A percentile compares a stretch with the other conserved stretches of the same genome.
phyloP scores from a whole-genome alignment of 2,329 filamentous ascomycete genomes.

The Dichotomopilus funicola region DNA sequence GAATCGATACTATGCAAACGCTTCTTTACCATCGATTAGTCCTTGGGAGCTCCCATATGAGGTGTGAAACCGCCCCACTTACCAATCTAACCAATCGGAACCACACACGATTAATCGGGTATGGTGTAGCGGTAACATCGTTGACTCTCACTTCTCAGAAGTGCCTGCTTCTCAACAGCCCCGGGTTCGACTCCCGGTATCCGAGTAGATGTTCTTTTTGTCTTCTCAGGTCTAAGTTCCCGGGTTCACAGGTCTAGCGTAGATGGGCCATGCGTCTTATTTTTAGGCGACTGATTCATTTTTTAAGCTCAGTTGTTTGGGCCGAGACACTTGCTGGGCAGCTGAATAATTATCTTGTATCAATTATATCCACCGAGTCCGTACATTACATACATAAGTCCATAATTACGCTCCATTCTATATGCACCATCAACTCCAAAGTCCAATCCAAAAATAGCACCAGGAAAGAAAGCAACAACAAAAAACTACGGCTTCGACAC shows the following conservation, averaged over 20 bases:
- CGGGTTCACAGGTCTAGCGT: too few relatives aligned
- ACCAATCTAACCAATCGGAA: constrained; percentile 8
- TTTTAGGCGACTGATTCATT: too few relatives aligned
- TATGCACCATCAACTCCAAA: neutral
- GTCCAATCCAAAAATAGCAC: neutral
- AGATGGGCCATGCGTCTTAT: too few relatives aligned
- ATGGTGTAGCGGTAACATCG: constrained; percentile 18
- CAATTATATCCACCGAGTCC: too few relatives aligned
- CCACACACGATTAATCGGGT: constrained; percentile 12
- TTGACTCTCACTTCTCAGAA: constrained; percentile 16
- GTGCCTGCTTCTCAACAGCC: constrained; percentile 15
- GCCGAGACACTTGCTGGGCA: too few relatives aligned
- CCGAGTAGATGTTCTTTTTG: constrained; percentile 11
- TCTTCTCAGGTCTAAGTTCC: neutral
- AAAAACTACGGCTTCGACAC: constrained; percentile 42
- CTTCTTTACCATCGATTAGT: too few relatives aligned
- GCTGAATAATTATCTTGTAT: too few relatives aligned
- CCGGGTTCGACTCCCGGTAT: constrained; percentile 17
- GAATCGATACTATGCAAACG: too few relatives aligned
- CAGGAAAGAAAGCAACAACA: neutral
- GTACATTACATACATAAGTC: too few relatives aligned
- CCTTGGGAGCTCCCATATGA: too few relatives aligned
- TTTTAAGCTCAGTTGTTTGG: too few relatives aligned
- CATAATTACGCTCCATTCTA: neutral
- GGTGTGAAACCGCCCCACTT: too few relatives aligned